A percentile compares a stretch with the other conserved stretches of the same genome.
phyloP scores from a whole-genome alignment of 1,284 basidiomycete genomes.

The Trametes polyzona region DNA sequence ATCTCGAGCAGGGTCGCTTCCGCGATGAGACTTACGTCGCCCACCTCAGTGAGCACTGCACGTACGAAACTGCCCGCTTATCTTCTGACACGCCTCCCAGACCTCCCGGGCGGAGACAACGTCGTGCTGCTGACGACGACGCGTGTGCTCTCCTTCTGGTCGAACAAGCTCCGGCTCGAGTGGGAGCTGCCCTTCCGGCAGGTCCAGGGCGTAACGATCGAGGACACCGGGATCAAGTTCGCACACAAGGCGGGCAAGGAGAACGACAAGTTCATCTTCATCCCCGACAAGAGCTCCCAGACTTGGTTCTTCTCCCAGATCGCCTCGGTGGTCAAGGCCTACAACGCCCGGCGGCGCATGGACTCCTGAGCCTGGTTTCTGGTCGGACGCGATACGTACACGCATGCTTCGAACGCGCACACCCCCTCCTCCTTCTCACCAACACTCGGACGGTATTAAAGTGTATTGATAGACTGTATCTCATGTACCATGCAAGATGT shows the following conservation, averaged over 20 bases:
- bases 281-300: slow-evolving; percentile 74
- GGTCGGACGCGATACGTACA: background rate
- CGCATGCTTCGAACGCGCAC: background rate
- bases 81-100: background rate
- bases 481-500: slow-evolving; percentile 27
- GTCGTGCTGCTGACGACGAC: slow-evolving; percentile 84
- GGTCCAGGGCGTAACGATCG: slow-evolving; percentile 87
- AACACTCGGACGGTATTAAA: slow-evolving; percentile 19
- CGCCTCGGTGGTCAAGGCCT: slow-evolving; percentile 72
- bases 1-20: slow-evolving; percentile 87
- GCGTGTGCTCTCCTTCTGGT: slow-evolving; percentile 84
- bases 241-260: slow-evolving; percentile 75
- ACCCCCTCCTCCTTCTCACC: no score
- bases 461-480: slow-evolving; percentile 32
- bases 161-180: slow-evolving; percentile 82
- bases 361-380: slow-evolving; percentile 42
- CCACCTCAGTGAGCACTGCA: slow-evolving; percentile 70
- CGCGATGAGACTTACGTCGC: slow-evolving; percentile 90
- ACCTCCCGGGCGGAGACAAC: slow-evolving; percentile 78
- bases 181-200: slow-evolving; percentile 94
- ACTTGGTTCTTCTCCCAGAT: slow-evolving; percentile 81
- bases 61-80: background rate
- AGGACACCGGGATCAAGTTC: slow-evolving; percentile 87
- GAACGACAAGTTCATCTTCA: slow-evolving; percentile 75
- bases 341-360: slow-evolving; percentile 74